Percentiles rank a stretch among this genome's conserved stretches.
These are phyloP conservation scores for Boletus tylopilopsis DNA, from an alignment of 768 basidiomycete species.

Conservation along the genomic window DNA sequence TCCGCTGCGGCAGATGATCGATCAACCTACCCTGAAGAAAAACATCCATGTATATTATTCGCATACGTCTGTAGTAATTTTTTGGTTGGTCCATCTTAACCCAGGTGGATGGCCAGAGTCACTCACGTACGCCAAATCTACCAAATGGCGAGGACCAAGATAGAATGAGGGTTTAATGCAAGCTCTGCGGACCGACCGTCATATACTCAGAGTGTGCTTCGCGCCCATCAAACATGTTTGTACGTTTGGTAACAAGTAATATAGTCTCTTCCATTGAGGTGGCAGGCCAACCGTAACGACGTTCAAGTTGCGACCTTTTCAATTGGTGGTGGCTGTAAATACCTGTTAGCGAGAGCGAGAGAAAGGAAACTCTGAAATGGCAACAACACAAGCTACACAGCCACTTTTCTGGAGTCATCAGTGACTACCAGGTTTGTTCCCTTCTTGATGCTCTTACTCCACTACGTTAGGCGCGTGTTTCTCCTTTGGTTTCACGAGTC, in stretches of 20 bases:
- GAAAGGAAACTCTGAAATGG: too few relatives aligned
- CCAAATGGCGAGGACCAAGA: slow-evolving; percentile 86
- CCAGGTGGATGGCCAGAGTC: slow-evolving; percentile 54
- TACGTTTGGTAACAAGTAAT: too few relatives aligned
- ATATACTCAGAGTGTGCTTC: slow-evolving; percentile 39
- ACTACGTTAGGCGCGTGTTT: slow-evolving; percentile 53
- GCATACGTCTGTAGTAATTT: too few relatives aligned
- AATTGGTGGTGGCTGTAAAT: too few relatives aligned
- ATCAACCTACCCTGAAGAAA: slow-evolving; percentile 28
- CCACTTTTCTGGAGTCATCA: background rate
- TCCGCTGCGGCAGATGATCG: too few relatives aligned
- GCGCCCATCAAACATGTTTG: slow-evolving; percentile 42
- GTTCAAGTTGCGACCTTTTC: too few relatives aligned
- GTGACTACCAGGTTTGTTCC: background rate
- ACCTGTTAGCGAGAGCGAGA: too few relatives aligned
- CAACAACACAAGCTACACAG: too few relatives aligned
- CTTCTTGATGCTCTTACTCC: slow-evolving; percentile 43
- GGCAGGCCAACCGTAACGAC: too few relatives aligned
- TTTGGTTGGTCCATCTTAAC: slow-evolving; percentile 52
- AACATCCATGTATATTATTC: background rate
- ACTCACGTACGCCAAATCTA: slow-evolving; percentile 43
- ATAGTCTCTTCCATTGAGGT: too few relatives aligned
- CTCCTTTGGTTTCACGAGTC: slow-evolving; percentile 3
- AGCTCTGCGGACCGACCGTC: slow-evolving; percentile 15
- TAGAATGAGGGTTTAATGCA: slow-evolving; percentile 69